A percentile compares a stretch with the other conserved stretches of the same genome.
Evolutionary conservation across 768 basidiomycete species (phyloP).

Genomic region (Boletus rufocinnamomeus): DNA sequence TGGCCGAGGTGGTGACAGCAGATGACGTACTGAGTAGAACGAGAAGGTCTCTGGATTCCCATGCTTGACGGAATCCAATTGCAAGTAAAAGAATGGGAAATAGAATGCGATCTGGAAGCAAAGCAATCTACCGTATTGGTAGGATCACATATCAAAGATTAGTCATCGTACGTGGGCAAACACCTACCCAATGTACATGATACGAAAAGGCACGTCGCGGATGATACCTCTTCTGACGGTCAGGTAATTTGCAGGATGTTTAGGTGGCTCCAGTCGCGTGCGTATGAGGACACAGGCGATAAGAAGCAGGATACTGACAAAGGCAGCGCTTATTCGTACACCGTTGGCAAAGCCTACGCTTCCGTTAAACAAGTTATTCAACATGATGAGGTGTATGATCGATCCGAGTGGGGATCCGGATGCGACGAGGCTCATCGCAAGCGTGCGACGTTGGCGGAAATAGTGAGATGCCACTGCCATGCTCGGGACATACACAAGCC

Average conservation of each 20-base stretch:
- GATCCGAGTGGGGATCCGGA: conserved; percentile 39
- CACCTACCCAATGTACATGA: conserved; percentile 26
- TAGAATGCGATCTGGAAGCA: conserved; percentile 43
- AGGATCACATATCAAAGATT: neutral
- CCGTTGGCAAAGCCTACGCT: conserved; percentile 45
- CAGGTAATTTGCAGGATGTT: conserved; percentile 17
- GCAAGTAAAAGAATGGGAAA: conserved; percentile 58
- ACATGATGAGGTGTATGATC: conserved; percentile 32
- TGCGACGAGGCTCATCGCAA: conserved; percentile 46
- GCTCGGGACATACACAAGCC: conserved; percentile 48
- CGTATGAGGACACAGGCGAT: conserved; percentile 36
- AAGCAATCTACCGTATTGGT: conserved; percentile 10
- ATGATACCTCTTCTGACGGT: conserved; percentile 16
- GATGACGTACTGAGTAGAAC: conserved; percentile 51
- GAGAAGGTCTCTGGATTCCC: conserved; percentile 48
- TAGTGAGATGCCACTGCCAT: conserved; percentile 47
- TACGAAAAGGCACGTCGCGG: conserved; percentile 19
- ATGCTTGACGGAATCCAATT: conserved; percentile 52
- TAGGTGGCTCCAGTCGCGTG: conserved; percentile 42
- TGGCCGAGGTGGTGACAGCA: neutral
- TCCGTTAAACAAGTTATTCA: conserved; percentile 29
- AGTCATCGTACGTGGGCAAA: neutral
- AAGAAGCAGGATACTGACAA: conserved; percentile 41
- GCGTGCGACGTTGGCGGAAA: conserved; percentile 41
- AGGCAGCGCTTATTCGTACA: conserved; percentile 49